A percentile compares a stretch with the other conserved stretches of the same genome.
Evolutionary conservation across 2,329 filamentous ascomycete genomes (phyloP).

Genomic region (Sporothrix phasma): DNA sequence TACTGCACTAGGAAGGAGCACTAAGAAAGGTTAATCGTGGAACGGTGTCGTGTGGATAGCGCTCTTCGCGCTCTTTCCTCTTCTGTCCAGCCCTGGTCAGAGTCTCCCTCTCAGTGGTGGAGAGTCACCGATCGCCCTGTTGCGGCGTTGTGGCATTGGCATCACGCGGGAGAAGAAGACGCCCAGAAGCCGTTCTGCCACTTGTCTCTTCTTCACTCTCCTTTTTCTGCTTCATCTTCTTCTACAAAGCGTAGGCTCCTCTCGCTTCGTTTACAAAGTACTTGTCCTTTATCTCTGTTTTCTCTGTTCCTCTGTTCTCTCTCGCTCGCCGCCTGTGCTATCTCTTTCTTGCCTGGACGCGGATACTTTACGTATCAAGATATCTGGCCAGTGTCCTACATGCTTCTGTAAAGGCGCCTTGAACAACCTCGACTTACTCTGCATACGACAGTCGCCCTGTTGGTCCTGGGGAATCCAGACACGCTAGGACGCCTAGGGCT

Average conservation of each 20-base stretch:
- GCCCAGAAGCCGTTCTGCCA: background rate
- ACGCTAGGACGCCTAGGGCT: conserved; percentile 1
- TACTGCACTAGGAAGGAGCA: background rate
- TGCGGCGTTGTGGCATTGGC: background rate
- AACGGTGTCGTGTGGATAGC: background rate
- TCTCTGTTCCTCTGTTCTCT: background rate
- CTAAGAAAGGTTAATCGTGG: background rate
- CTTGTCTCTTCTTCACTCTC: background rate
- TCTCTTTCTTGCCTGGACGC: no score
- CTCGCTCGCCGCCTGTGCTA: background rate
- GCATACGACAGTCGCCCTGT: no score
- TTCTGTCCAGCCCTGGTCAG: background rate
- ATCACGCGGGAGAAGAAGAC: background rate
- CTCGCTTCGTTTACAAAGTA: no score
- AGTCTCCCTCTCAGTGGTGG: background rate
- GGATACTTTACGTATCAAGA: no score
- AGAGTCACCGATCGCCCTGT: conserved; percentile 2
- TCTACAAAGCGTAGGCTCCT: background rate
- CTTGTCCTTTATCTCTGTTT: background rate
- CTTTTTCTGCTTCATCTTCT: background rate
- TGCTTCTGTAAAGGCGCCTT: no score
- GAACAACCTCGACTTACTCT: no score
- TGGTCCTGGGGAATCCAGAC: background rate
- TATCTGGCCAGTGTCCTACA: no score
- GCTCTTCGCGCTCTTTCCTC: background rate